These are phyloP conservation scores for Pholiota microspora DNA, from an alignment of 768 basidiomycete genomes.

Conservation along the genomic window DNA sequence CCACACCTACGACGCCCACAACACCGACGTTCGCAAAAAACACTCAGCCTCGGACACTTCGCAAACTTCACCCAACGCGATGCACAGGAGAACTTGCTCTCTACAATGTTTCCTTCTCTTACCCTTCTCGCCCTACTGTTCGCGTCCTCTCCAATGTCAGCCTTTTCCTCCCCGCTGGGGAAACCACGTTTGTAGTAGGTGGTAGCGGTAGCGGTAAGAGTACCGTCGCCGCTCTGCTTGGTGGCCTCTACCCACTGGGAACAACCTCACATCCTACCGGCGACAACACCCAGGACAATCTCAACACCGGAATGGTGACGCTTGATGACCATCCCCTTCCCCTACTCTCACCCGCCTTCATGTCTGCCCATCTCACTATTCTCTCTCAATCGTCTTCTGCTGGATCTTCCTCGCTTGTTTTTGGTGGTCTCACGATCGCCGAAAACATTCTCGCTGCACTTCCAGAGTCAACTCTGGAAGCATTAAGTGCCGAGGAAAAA, in stretches of 20 bases:
- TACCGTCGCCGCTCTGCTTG: constrained; percentile 80
- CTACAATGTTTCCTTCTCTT: constrained; percentile 74
- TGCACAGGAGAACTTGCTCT: constrained; percentile 79
- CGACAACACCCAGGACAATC: neutral
- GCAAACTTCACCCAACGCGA: constrained; percentile 60
- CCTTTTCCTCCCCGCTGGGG: constrained; percentile 68
- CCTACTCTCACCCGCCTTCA: constrained; percentile 71
- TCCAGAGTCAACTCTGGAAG: neutral
- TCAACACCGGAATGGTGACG: constrained; percentile 51
- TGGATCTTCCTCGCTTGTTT: constrained; percentile 35
- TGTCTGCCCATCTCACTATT: constrained; percentile 66
- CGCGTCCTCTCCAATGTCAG: constrained; percentile 65
- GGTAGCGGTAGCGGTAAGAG: constrained; percentile 92
- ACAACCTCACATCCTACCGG: constrained; percentile 21
- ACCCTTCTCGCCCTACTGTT: constrained; percentile 74
- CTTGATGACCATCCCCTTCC: constrained; percentile 82
- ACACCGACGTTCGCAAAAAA: constrained; percentile 32
- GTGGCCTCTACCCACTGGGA: constrained; percentile 60
- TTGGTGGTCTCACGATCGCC: constrained; percentile 78
- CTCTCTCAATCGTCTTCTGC: constrained; percentile 76
- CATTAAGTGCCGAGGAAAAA: constrained; percentile 28
- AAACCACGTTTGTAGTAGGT: constrained; percentile 90
- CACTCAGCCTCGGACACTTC: constrained; percentile 48
- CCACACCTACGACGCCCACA: constrained; percentile 18
- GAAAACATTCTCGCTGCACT: constrained; percentile 70